These are phyloP conservation scores for Fusarium nanum DNA, from an alignment of 2,329 filamentous ascomycete species.

Conservation along the genomic window DNA sequence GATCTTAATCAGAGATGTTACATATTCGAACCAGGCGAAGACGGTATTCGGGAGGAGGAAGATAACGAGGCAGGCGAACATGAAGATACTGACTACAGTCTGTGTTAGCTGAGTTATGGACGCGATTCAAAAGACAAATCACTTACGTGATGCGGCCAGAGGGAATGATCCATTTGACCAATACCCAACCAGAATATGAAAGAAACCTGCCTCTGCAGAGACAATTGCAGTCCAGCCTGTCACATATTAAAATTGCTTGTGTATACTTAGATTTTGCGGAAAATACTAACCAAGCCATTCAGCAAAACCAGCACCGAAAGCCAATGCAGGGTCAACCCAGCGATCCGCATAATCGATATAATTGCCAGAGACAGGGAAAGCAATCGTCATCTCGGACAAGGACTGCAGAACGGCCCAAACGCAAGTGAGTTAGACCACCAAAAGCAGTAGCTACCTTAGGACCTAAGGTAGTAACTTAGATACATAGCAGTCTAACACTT, in stretches of 20 bases:
- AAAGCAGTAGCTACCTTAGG: too few relatives aligned
- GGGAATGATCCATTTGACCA: slow-evolving; percentile 29
- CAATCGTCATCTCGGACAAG: slow-evolving; percentile 36
- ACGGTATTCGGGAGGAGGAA: slow-evolving; percentile 32
- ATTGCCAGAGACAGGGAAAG: slow-evolving; percentile 34
- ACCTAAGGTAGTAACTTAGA: too few relatives aligned
- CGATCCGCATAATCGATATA: slow-evolving; percentile 38
- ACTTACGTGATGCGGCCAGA: slow-evolving; percentile 16
- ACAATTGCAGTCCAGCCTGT: slow-evolving; percentile 36
- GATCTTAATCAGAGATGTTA: slow-evolving; percentile 33
- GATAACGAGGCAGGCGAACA: slow-evolving; percentile 28
- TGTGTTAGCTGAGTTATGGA: neutral
- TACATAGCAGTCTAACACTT: too few relatives aligned
- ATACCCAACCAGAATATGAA: slow-evolving; percentile 22
- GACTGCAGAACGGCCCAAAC: slow-evolving; percentile 37
- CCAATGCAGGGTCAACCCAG: slow-evolving; percentile 33
- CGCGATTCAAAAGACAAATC: neutral
- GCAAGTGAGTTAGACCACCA: neutral
- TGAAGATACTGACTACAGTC: slow-evolving; percentile 13
- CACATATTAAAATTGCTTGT: neutral
- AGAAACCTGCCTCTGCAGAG: slow-evolving; percentile 34
- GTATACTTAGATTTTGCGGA: neutral
- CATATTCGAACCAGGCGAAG: slow-evolving; percentile 35
- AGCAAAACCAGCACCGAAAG: slow-evolving; percentile 39
- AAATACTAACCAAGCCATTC: slow-evolving; percentile 34